phyloP scores from a whole-genome alignment of 208 protist species.

The Trypanosoma scelopori region DNA sequence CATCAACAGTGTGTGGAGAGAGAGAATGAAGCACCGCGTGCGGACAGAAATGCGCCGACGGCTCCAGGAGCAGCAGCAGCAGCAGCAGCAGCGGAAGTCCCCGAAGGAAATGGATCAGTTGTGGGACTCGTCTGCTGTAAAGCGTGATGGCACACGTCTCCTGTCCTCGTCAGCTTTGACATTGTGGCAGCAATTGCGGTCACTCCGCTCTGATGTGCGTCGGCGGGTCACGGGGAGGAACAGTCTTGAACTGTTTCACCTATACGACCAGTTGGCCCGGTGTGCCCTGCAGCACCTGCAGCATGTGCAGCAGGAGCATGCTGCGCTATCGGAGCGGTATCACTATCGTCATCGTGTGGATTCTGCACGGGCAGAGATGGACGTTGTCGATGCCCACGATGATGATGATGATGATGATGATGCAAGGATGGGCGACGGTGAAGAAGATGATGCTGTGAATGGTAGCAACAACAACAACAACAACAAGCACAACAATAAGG shows the following conservation, averaged over 20 bases:
- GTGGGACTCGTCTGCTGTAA: not conserved
- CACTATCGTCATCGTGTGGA: conserved; percentile 1
- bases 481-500: conserved; percentile 18
- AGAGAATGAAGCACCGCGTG: conserved; percentile 56
- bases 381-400: not conserved
- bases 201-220: conserved; percentile 69
- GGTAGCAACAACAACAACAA: conserved; percentile 12
- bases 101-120: not conserved
- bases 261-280: conserved; percentile 61
- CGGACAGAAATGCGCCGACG: conserved; percentile 37
- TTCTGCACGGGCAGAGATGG: not conserved
- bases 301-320: conserved; percentile 26
- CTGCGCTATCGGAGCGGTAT: conserved; percentile 13
- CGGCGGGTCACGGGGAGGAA: conserved; percentile 69
- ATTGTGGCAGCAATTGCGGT: conserved; percentile 43
- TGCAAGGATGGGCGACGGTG: not conserved
- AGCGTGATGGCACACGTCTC: not conserved
- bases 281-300: conserved; percentile 31
- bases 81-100: conserved; percentile 7
- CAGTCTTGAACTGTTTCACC: conserved; percentile 60
- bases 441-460: conserved; percentile 15
- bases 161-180: conserved; percentile 13
- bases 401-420: not conserved
- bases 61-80: conserved; percentile 28
- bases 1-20: conserved; percentile 80